Evolutionary conservation across 441 rosid species (phyloP).

Genomic region (Mallotus japonicus): DNA sequence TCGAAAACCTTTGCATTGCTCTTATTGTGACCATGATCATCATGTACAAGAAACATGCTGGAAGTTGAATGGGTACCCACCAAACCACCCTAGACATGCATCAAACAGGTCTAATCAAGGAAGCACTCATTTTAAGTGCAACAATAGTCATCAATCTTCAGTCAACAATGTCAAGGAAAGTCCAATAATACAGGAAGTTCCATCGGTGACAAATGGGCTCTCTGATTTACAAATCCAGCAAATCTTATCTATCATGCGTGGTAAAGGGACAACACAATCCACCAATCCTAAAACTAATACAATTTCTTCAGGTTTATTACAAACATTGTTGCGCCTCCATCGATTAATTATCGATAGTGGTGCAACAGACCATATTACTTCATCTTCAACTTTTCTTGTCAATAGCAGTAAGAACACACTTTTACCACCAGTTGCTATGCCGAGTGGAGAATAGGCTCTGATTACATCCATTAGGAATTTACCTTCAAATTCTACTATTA

Average conservation of each 20-base stretch:
- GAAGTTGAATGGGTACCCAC: too few species aligned
- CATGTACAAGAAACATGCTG: too few species aligned
- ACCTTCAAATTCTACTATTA: background rate
- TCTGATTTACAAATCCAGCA: background rate
- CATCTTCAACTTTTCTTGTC: background rate
- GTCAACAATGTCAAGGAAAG: background rate
- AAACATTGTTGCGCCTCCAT: background rate
- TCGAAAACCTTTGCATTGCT: too few species aligned
- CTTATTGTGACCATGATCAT: too few species aligned
- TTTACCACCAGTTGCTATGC: background rate
- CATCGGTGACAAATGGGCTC: background rate
- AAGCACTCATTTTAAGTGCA: too few species aligned
- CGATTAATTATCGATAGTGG: conserved; percentile 2
- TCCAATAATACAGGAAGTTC: background rate
- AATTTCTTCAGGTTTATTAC: background rate
- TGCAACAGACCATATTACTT: background rate
- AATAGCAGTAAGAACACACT: background rate
- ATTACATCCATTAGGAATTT: background rate
- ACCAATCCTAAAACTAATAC: too few species aligned
- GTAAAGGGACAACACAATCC: background rate
- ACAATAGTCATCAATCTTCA: background rate
- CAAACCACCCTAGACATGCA: too few species aligned
- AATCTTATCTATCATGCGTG: conserved; percentile 1
- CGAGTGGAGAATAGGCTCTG: background rate
- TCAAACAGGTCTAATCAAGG: too few species aligned